Evolutionary conservation across 2,329 filamentous ascomycete species (phyloP).

Genomic region (Teratosphaeria gauchensis): DNA sequence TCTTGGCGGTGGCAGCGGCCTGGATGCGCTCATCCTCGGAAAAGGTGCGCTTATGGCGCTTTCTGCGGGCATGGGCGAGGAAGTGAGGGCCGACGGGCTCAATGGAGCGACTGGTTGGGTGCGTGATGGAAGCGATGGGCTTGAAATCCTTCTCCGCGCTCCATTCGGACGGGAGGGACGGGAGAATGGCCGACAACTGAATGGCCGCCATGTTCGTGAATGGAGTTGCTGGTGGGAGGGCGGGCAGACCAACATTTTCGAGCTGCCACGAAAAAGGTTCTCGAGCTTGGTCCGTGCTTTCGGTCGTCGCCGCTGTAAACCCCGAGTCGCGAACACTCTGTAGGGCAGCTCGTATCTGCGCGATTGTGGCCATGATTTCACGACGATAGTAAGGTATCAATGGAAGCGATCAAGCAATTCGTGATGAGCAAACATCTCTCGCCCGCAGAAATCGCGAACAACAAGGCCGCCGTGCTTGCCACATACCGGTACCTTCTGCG

Average conservation of each 20-base stretch:
- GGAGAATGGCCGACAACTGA: constrained; percentile 57
- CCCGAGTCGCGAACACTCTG: not conserved
- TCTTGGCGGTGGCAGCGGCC: constrained; percentile 89
- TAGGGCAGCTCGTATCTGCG: not conserved
- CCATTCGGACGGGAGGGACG: constrained; percentile 72
- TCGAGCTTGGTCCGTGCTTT: constrained; percentile 1
- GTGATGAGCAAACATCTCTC: constrained; percentile 11
- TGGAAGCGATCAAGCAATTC: constrained; percentile 3
- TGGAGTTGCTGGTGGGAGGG: not conserved
- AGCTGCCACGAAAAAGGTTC: not conserved
- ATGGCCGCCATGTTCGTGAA: constrained; percentile 35
- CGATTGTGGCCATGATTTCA: not conserved
- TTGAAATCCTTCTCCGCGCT: constrained; percentile 87
- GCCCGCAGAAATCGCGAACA: constrained; percentile 15
- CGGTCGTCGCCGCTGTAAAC: not conserved
- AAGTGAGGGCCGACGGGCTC: constrained; percentile 97
- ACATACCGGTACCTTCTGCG: constrained; percentile 78
- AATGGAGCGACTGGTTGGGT: constrained; percentile 73
- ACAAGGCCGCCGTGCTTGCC: constrained; percentile 51
- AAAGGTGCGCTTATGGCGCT: constrained; percentile 85
- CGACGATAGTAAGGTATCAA: not conserved
- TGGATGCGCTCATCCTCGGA: constrained; percentile 97
- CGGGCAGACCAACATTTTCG: not conserved
- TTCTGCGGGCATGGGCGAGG: constrained; percentile 90
- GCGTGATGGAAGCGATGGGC: constrained; percentile 64